Evolutionary conservation across 495 filamentous ascomycete species (phyloP).

Genomic region (Letharia lupina): DNA sequence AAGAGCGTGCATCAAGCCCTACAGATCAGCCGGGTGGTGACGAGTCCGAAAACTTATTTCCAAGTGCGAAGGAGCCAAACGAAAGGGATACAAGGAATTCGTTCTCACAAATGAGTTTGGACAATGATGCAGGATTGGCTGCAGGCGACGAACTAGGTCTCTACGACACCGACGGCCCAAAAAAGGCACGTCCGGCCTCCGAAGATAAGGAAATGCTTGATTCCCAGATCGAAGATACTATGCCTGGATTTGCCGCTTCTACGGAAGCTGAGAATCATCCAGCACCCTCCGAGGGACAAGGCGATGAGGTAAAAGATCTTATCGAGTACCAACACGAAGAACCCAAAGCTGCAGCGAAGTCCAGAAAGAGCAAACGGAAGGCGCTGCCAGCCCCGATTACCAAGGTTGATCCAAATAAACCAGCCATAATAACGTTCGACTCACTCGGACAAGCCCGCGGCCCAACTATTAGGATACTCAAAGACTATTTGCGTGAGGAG

Average conservation of each 20-base stretch:
- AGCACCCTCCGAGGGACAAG: not conserved
- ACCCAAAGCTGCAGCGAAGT: conserved; percentile 1
- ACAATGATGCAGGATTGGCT: conserved; percentile 5
- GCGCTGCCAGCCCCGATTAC: conserved; percentile 23
- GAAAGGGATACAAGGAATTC: conserved; percentile 21
- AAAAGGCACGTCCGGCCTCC: conserved; percentile 4
- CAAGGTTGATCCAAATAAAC: conserved; percentile 33
- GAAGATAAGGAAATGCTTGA: conserved; percentile 20
- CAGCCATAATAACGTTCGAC: conserved; percentile 81
- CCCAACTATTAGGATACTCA: conserved; percentile 54
- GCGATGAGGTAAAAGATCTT: not conserved
- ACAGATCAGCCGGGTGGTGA: not conserved
- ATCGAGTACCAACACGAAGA: not conserved
- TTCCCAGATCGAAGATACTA: conserved; percentile 1
- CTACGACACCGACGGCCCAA: conserved; percentile 19
- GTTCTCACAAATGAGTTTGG: conserved; percentile 25
- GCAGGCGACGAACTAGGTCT: not conserved
- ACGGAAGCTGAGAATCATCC: not conserved
- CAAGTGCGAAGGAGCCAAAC: conserved; percentile 4
- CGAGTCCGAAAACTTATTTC: not conserved
- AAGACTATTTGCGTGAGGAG: conserved; percentile 69
- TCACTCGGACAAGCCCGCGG: conserved; percentile 61
- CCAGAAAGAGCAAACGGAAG: conserved; percentile 32
- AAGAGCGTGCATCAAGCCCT: conserved; percentile 4
- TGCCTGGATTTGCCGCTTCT: conserved; percentile 1